Percentiles rank a stretch among this genome's conserved stretches.
These are phyloP conservation scores for Prunus davidiana DNA, from an alignment of 306 rosid genomes.

Conservation along the genomic window DNA sequence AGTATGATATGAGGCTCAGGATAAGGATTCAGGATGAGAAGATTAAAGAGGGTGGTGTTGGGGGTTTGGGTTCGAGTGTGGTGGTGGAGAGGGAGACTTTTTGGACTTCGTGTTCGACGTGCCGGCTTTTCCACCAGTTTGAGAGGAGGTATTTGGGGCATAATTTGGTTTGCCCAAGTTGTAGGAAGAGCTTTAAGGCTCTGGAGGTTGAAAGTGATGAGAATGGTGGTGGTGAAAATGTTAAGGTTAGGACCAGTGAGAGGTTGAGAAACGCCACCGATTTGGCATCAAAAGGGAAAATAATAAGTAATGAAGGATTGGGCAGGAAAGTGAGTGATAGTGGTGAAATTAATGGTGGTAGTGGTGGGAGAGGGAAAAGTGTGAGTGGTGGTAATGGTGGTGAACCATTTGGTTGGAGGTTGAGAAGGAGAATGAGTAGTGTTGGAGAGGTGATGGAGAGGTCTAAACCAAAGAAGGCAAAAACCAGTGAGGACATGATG, in stretches of 20 bases:
- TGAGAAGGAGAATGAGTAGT: conserved; percentile 58
- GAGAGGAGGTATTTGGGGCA: conserved; percentile 67
- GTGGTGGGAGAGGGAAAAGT: conserved; percentile 23
- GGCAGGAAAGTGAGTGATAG: conserved; percentile 4
- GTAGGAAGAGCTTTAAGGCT: conserved; percentile 68
- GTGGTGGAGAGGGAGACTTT: conserved; percentile 40
- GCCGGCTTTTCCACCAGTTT: conserved; percentile 75
- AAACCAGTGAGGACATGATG: conserved; percentile 59
- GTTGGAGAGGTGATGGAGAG: conserved; percentile 74
- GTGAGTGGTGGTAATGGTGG: conserved; percentile 16
- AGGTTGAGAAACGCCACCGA: conserved; percentile 17
- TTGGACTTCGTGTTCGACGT: conserved; percentile 77
- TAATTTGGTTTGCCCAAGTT: conserved; percentile 68
- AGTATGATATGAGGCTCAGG: conserved; percentile 60
- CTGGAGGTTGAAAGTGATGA: conserved; percentile 50
- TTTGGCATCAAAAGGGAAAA: conserved; percentile 10
- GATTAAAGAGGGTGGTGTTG: conserved; percentile 12
- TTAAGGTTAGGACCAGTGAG: conserved; percentile 32
- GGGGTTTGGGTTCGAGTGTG: conserved; percentile 10
- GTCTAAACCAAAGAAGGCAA: conserved; percentile 43
- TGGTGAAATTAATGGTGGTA: conserved; percentile 17
- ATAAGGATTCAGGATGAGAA: conserved; percentile 57
- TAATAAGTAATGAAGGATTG: background rate
- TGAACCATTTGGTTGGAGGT: conserved; percentile 31
- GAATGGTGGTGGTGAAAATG: conserved; percentile 11